These are phyloP conservation scores for Dinochytrium kinnereticum DNA, from an alignment of 371 early-diverging fungal genomes.

Conservation along the genomic window DNA sequence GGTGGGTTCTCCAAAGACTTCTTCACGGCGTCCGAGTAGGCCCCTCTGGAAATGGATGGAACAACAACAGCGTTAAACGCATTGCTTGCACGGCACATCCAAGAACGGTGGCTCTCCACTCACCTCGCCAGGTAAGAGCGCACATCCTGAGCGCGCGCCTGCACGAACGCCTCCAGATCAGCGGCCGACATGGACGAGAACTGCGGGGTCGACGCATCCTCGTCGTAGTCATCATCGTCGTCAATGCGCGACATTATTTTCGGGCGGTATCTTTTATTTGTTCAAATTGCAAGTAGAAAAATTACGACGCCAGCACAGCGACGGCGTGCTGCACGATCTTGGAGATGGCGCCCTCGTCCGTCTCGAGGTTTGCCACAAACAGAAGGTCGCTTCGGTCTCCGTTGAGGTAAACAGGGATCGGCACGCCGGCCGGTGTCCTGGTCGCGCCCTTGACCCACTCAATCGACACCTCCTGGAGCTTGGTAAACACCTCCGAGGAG, in stretches of 20 bases:
- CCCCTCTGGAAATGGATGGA: not conserved
- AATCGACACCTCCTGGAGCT: slow-evolving; percentile 52
- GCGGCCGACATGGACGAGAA: slow-evolving; percentile 2
- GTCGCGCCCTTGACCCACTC: slow-evolving; percentile 59
- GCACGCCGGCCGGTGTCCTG: slow-evolving; percentile 30
- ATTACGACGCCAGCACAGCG: not conserved
- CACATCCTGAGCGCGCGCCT: slow-evolving; percentile 4
- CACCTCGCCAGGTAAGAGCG: slow-evolving; percentile 11
- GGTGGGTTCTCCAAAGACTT: slow-evolving; percentile 12
- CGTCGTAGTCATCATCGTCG: not conserved
- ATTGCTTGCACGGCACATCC: no score
- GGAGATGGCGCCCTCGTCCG: not conserved
- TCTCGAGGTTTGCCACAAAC: slow-evolving; percentile 60
- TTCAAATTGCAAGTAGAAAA: not conserved
- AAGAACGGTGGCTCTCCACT: no score
- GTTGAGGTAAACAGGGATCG: slow-evolving; percentile 86
- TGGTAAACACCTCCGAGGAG: slow-evolving; percentile 56
- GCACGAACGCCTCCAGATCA: not conserved
- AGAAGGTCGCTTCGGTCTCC: slow-evolving; percentile 76
- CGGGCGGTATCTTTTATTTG: no score
- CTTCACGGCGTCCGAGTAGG: slow-evolving; percentile 9
- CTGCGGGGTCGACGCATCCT: slow-evolving; percentile 5
- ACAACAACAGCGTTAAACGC: no score
- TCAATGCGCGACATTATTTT: no score
- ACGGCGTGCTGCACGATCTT: not conserved